A percentile compares a stretch with the other conserved stretches of the same genome.
These are phyloP conservation scores for Mucor mucedo DNA, from an alignment of 371 early-diverging fungal genomes.

Conservation along the genomic window DNA sequence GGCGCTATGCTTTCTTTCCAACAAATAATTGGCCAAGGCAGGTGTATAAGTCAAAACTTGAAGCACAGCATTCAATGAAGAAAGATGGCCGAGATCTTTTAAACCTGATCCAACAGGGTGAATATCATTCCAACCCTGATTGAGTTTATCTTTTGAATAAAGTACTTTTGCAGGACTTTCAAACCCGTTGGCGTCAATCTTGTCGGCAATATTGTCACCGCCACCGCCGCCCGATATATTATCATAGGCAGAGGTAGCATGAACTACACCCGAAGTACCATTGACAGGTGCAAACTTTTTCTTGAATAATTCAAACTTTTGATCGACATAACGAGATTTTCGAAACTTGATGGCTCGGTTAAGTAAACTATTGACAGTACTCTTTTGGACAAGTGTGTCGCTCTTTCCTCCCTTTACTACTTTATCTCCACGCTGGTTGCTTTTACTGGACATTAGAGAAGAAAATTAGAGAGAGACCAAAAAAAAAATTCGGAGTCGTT, in stretches of 20 bases:
- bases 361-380: constrained; percentile 35
- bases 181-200: constrained; percentile 67
- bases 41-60: constrained; percentile 91
- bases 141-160: constrained; percentile 60
- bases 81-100: constrained; percentile 92
- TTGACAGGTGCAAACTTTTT: constrained; percentile 51
- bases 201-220: constrained; percentile 4
- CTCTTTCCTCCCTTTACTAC: constrained; percentile 26
- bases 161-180: constrained; percentile 66
- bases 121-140: constrained; percentile 64
- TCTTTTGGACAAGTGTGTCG: constrained; percentile 25
- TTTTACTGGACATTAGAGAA: not conserved
- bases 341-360: constrained; percentile 51
- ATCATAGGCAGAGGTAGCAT: constrained; percentile 22
- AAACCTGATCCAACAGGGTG: constrained; percentile 81
- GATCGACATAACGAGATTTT: constrained; percentile 54
- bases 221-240: constrained; percentile 2
- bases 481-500: no score
- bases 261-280: constrained; percentile 27
- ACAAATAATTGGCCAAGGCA: constrained; percentile 77
- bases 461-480: no score
- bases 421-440: constrained; percentile 15
- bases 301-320: constrained; percentile 49
- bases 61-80: constrained; percentile 90
- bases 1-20: constrained; percentile 63